A percentile compares a stretch with the other conserved stretches of the same genome.
Conservation (phyloP, 2,329 filamentous ascomycete genomes). For the Aspergillus pseudoviridinutans region DNA sequence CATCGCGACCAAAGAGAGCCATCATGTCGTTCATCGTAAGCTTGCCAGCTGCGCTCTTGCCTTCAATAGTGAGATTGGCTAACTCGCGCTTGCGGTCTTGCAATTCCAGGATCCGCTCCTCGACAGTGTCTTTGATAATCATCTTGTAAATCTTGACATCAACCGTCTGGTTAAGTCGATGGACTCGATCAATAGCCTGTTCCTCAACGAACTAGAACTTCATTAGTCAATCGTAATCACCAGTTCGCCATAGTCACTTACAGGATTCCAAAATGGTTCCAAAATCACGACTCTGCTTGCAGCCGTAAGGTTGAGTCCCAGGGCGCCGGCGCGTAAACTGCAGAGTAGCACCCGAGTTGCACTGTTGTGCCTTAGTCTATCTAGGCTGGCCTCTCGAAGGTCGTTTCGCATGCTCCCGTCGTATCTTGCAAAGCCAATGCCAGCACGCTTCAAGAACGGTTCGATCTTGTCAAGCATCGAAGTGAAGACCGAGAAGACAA, state of each 20-base stretch:
- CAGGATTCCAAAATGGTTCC: constrained; percentile 97
- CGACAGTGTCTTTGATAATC: constrained; percentile 79
- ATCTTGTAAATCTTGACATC: constrained; percentile 95
- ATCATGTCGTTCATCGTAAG: constrained; percentile 91
- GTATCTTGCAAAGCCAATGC: constrained; percentile 80
- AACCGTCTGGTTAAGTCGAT: constrained; percentile 93
- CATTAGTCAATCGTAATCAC: background rate
- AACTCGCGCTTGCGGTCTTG: constrained; percentile 91
- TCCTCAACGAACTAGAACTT: constrained; percentile 82
- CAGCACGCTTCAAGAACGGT: constrained; percentile 73
- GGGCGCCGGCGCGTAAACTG: constrained; percentile 85
- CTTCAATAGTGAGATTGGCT: constrained; percentile 86
- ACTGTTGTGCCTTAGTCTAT: constrained; percentile 69
- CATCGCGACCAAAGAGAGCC: constrained; percentile 75
- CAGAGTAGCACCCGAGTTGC: constrained; percentile 81
- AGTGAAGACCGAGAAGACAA: constrained; percentile 97
- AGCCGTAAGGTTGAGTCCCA: constrained; percentile 91
- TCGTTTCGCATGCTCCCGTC: constrained; percentile 96
- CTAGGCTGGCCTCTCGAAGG: constrained; percentile 78
- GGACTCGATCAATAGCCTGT: constrained; percentile 96
- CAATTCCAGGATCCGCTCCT: constrained; percentile 89
- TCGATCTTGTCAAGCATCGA: constrained; percentile 97
- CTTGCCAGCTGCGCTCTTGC: constrained; percentile 71
- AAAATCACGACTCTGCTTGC: constrained; percentile 90
- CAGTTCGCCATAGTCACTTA: constrained; percentile 39